phyloP scores from a whole-genome alignment of 139 green algal genomes.

The Pseudopediastrum boryanum region DNA sequence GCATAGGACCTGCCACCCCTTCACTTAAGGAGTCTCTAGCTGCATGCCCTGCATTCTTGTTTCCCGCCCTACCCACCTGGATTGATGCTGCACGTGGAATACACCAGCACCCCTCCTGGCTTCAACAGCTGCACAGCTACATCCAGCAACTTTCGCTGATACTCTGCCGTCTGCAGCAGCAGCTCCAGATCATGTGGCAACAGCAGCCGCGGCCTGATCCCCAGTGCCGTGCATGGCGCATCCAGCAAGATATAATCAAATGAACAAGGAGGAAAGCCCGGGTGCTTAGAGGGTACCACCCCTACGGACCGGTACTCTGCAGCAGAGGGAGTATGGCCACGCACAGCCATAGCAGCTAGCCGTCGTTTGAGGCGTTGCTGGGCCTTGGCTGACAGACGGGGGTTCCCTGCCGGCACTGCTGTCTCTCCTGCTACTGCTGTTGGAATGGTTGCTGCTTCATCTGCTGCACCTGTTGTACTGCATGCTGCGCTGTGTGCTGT shows the following conservation, averaged over 20 bases:
- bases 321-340: constrained; percentile 30
- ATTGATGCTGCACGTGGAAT: constrained; percentile 90
- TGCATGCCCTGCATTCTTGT: neutral
- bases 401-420: neutral
- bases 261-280: constrained; percentile 50
- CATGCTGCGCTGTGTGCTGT: neutral
- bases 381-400: constrained; percentile 36
- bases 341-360: constrained; percentile 29
- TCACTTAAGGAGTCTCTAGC: neutral
- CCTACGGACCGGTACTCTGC: neutral
- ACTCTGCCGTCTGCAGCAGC: constrained; percentile 57
- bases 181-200: constrained; percentile 23
- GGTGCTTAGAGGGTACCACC: constrained; percentile 6
- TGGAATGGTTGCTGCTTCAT: neutral
- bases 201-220: constrained; percentile 80
- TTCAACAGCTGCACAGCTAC: constrained; percentile 77
- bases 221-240: constrained; percentile 89
- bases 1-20: neutral
- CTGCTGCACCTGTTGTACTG: neutral
- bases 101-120: constrained; percentile 84
- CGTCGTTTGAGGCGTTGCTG: constrained; percentile 37
- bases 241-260: constrained; percentile 93
- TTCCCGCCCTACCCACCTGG: constrained; percentile 68
- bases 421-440: neutral
- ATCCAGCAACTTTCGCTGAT: constrained; percentile 80